Conservation (phyloP, 192 early-diverging fungal genomes). For the Physocladia obscura region DNA sequence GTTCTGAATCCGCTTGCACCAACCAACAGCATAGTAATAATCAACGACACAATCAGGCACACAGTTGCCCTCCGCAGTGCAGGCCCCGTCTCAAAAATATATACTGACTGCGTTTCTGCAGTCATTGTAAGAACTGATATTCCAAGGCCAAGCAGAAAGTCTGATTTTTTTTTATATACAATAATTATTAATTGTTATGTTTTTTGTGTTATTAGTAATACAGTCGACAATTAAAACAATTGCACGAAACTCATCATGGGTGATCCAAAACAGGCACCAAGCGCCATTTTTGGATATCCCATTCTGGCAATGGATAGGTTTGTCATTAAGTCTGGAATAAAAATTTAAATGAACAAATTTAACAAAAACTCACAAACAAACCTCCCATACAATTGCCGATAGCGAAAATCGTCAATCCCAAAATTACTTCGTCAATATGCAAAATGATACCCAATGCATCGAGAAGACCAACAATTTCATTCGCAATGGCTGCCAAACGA, state of each 20-base stretch:
- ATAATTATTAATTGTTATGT: no score
- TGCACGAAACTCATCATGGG: constrained; percentile 82
- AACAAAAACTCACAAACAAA: background rate
- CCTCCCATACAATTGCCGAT: constrained; percentile 60
- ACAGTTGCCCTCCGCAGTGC: constrained; percentile 15
- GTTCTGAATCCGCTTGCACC: constrained; percentile 15
- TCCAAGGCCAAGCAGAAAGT: constrained; percentile 23
- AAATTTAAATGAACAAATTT: background rate
- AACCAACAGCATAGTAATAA: constrained; percentile 8
- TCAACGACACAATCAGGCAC: constrained; percentile 12
- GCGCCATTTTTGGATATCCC: constrained; percentile 92
- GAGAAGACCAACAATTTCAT: constrained; percentile 85
- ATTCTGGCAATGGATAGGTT: constrained; percentile 87
- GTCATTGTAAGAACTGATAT: constrained; percentile 18
- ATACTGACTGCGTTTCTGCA: background rate
- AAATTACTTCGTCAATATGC: constrained; percentile 66
- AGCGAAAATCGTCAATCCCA: constrained; percentile 70
- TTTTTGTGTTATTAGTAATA: no score
- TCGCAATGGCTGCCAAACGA: constrained; percentile 61
- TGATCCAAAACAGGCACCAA: constrained; percentile 90
- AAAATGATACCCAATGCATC: constrained; percentile 75
- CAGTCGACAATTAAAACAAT: no score
- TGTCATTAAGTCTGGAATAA: constrained; percentile 75
- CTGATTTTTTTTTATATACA: no score
- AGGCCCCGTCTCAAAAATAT: constrained; percentile 17